phyloP scores from a whole-genome alignment of 495 filamentous ascomycete species.

The Penicillium turbatum region DNA sequence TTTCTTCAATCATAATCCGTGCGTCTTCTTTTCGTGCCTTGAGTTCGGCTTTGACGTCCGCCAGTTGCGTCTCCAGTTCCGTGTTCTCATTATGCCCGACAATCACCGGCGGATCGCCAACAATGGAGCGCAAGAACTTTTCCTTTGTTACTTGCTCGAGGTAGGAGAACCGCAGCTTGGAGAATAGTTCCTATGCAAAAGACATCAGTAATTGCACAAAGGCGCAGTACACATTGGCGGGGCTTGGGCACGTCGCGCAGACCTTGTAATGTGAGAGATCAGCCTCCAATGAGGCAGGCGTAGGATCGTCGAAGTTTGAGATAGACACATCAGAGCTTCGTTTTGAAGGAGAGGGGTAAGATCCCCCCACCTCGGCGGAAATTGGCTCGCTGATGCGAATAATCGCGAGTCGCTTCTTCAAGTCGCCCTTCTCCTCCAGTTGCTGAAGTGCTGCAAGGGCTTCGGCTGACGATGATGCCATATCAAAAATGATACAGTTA shows the following conservation, averaged over 20 bases:
- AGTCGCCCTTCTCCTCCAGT: constrained; percentile 47
- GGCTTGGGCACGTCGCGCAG: constrained; percentile 1
- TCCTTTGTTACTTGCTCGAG: constrained; percentile 84
- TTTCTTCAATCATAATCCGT: constrained; percentile 60
- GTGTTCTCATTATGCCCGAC: constrained; percentile 79
- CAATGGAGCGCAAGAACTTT: constrained; percentile 88
- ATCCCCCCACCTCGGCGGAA: constrained; percentile 41
- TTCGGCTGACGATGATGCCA: constrained; percentile 26
- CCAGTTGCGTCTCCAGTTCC: constrained; percentile 67
- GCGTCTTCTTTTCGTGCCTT: constrained; percentile 78
- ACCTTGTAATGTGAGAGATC: constrained; percentile 86
- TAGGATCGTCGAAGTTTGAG: constrained; percentile 58
- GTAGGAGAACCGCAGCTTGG: constrained; percentile 91
- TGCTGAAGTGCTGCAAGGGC: constrained; percentile 36
- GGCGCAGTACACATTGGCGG: not conserved
- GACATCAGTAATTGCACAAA: not conserved
- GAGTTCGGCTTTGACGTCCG: constrained; percentile 67
- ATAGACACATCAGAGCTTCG: constrained; percentile 67
- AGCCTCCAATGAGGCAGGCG: constrained; percentile 71
- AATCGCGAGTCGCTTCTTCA: constrained; percentile 57
- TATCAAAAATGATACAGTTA: constrained; percentile 19
- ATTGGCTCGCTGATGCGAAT: constrained; percentile 73
- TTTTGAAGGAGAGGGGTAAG: constrained; percentile 34
- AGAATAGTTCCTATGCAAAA: constrained; percentile 71
- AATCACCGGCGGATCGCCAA: constrained; percentile 80